Percentiles rank a stretch among this genome's conserved stretches.
These are phyloP conservation scores for Poa pratensis DNA, from an alignment of 176 grass and related monocot genomes.

Conservation along the genomic window DNA sequence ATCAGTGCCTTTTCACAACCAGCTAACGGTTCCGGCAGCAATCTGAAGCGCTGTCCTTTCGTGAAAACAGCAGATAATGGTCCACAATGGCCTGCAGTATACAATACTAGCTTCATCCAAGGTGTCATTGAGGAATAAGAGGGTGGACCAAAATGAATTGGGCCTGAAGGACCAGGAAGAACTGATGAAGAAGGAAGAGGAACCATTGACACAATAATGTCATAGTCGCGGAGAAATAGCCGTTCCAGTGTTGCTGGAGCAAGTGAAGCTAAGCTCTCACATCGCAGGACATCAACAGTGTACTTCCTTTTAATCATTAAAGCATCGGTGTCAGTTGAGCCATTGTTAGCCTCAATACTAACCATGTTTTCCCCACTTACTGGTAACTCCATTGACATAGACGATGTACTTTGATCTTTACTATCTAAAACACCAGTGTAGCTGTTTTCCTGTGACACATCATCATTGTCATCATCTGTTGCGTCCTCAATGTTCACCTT, in stretches of 20 bases:
- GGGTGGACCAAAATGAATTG: constrained; percentile 91
- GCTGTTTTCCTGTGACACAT: constrained; percentile 16
- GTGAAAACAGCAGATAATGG: constrained; percentile 88
- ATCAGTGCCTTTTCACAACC: constrained; percentile 89
- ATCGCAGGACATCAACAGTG: constrained; percentile 91
- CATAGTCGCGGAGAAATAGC: constrained; percentile 88
- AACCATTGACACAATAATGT: constrained; percentile 97
- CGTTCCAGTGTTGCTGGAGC: constrained; percentile 80
- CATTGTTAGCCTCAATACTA: constrained; percentile 34
- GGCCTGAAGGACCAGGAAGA: constrained; percentile 79
- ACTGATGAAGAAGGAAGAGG: constrained; percentile 89
- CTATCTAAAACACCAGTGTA: constrained; percentile 42
- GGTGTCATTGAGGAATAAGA: constrained; percentile 94
- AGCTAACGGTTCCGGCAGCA: constrained; percentile 88
- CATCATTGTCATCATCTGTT: constrained; percentile 25
- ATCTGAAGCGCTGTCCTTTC: constrained; percentile 85
- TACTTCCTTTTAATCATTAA: constrained; percentile 87
- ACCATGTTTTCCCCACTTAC: constrained; percentile 39
- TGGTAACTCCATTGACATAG: constrained; percentile 12
- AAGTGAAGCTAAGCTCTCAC: constrained; percentile 97
- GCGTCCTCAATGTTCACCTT: constrained; percentile 47
- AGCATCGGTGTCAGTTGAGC: constrained; percentile 46
- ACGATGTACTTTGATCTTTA: constrained; percentile 34
- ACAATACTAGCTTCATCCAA: constrained; percentile 98
- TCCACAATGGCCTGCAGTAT: constrained; percentile 73